These are phyloP conservation scores for Coniosporium tulheliwenetii DNA, from an alignment of 2,329 filamentous ascomycete genomes.

Conservation along the genomic window DNA sequence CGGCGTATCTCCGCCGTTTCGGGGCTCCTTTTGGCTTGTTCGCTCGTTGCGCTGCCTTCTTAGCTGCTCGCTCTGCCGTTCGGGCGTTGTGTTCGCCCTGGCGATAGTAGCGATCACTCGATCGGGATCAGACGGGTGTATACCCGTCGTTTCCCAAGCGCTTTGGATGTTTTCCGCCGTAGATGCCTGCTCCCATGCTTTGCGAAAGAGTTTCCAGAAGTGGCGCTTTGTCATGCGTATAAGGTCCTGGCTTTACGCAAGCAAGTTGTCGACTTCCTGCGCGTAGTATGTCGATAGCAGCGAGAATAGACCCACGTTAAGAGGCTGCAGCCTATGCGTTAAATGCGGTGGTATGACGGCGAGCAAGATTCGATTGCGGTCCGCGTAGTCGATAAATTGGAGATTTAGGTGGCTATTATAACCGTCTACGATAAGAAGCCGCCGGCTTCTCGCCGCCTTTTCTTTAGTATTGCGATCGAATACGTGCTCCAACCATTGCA, in stretches of 20 bases:
- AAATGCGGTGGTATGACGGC: slow-evolving; percentile 4
- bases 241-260: background rate
- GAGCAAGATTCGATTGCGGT: slow-evolving; percentile 1
- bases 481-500: no score
- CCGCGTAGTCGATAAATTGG: no score
- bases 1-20: background rate
- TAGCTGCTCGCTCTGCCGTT: background rate
- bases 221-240: background rate
- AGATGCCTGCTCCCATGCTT: background rate
- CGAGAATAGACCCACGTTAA: slow-evolving; percentile 8
- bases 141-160: no score
- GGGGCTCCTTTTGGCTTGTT: background rate
- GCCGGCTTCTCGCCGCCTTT: slow-evolving; percentile 1
- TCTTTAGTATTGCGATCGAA: slow-evolving; percentile 2
- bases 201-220: background rate
- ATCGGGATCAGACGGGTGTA: no score
- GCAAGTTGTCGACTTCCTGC: background rate
- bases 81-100: background rate
- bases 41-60: background rate
- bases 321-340: slow-evolving; percentile 7
- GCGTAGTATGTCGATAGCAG: background rate
- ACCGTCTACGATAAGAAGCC: slow-evolving; percentile 6
- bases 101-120: background rate
- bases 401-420: slow-evolving; percentile 4
- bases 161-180: slow-evolving; percentile 3